Percentiles rank a stretch among this genome's conserved stretches.
Evolutionary conservation across 257 asterid genomes (phyloP).

Genomic region (Euphrasia confusa): DNA sequence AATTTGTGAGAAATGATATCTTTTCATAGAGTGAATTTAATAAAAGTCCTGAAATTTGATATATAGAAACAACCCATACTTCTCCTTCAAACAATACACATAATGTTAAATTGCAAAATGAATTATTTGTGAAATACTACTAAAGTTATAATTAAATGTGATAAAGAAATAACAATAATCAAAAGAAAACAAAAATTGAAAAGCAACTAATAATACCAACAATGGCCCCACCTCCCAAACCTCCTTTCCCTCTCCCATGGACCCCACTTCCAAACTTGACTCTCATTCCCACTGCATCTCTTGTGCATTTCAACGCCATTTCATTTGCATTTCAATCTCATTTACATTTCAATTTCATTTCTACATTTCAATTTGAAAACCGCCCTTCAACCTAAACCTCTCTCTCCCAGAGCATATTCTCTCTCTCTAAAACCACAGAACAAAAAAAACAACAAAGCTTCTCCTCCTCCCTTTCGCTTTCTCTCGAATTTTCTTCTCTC

Average conservation of each 20-base stretch:
- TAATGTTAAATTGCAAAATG: no score
- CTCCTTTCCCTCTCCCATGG: conserved; percentile 13
- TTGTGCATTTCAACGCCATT: conserved; percentile 32
- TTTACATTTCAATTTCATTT: conserved; percentile 20
- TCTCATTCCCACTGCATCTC: conserved; percentile 24
- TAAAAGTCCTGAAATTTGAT: no score
- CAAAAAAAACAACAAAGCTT: conserved; percentile 24
- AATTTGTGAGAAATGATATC: no score
- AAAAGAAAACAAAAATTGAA: background rate
- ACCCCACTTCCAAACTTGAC: conserved; percentile 22
- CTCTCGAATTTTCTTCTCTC: conserved; percentile 29
- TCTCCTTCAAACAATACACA: no score
- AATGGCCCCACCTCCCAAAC: conserved; percentile 21
- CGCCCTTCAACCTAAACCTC: conserved; percentile 28
- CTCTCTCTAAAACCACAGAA: conserved; percentile 22
- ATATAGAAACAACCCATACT: no score
- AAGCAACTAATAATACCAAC: background rate
- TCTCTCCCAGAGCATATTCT: background rate
- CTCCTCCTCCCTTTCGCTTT: conserved; percentile 30
- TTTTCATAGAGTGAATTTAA: no score
- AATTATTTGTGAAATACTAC: no score
- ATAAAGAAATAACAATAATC: no score
- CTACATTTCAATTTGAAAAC: conserved; percentile 27
- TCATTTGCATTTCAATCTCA: conserved; percentile 39
- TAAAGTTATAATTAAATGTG: no score